These are phyloP conservation scores for Phaeosphaeriaceae sp. DNA, from an alignment of 2,329 filamentous ascomycete genomes.

Conservation along the genomic window DNA sequence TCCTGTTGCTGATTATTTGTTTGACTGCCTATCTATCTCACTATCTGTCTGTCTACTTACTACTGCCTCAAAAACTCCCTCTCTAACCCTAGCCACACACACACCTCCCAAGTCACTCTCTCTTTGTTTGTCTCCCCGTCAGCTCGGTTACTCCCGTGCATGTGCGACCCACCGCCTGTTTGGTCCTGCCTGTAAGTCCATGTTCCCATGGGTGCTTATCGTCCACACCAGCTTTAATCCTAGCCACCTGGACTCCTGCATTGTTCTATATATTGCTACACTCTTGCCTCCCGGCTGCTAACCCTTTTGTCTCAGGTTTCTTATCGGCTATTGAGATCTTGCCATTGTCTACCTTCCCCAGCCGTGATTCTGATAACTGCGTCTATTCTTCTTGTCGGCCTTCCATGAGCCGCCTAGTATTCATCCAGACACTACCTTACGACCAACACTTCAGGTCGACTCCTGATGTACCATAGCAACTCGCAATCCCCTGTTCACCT, in stretches of 20 bases:
- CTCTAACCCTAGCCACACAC: slow-evolving; percentile 33
- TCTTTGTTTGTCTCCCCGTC: slow-evolving; percentile 32
- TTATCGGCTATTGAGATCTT: slow-evolving; percentile 17
- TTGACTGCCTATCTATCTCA: neutral
- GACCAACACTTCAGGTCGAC: slow-evolving; percentile 36
- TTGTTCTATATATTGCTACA: slow-evolving; percentile 39
- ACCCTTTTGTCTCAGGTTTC: slow-evolving; percentile 19
- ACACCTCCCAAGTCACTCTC: slow-evolving; percentile 15
- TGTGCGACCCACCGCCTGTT: slow-evolving; percentile 21
- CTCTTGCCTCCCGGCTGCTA: slow-evolving; percentile 30
- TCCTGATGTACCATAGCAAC: slow-evolving; percentile 48
- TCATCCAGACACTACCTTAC: slow-evolving; percentile 29
- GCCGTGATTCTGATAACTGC: too few species aligned
- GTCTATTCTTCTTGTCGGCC: slow-evolving; percentile 19
- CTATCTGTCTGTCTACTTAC: slow-evolving; percentile 9
- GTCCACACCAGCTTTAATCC: slow-evolving; percentile 35
- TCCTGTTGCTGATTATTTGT: slow-evolving; percentile 12
- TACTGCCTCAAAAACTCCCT: slow-evolving; percentile 23
- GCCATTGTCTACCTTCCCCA: too few species aligned
- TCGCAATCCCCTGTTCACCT: slow-evolving; percentile 36
- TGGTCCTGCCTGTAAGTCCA: slow-evolving; percentile 28
- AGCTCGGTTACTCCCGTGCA: slow-evolving; percentile 40
- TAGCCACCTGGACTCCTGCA: slow-evolving; percentile 20
- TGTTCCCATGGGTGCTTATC: slow-evolving; percentile 36
- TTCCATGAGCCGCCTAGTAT: slow-evolving; percentile 42